These are phyloP conservation scores for Colletotrichum abscissum DNA, from an alignment of 2,329 filamentous ascomycete species.

Conservation along the genomic window DNA sequence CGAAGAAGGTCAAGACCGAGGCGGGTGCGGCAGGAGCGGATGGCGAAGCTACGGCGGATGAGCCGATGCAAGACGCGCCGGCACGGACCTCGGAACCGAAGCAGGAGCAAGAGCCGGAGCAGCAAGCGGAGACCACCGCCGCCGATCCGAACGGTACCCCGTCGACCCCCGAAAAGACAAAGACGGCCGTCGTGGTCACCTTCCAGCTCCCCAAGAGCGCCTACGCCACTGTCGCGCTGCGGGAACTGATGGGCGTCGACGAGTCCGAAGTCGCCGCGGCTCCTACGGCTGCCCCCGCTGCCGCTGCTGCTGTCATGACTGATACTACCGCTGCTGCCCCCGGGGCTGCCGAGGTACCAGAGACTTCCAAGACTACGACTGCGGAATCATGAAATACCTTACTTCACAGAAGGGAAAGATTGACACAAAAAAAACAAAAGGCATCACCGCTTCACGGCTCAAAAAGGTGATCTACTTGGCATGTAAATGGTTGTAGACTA, in stretches of 20 bases:
- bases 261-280: constrained; percentile 27
- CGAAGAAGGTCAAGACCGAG: constrained; percentile 38
- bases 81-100: background rate
- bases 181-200: constrained; percentile 77
- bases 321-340: background rate
- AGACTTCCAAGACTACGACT: background rate
- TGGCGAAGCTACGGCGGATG: background rate
- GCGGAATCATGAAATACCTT: background rate
- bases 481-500: constrained; percentile 33
- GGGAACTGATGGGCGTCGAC: constrained; percentile 75
- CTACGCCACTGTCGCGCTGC: constrained; percentile 85
- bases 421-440: background rate
- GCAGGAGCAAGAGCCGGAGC: constrained; percentile 8
- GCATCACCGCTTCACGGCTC: background rate
- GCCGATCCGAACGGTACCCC: constrained; percentile 28
- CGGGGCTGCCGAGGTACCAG: background rate
- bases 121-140: constrained; percentile 33
- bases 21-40: background rate
- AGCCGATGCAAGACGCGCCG: constrained; percentile 12
- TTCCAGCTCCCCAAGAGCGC: constrained; percentile 83
- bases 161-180: constrained; percentile 45
- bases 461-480: constrained; percentile 6
- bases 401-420: background rate
- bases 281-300: background rate
- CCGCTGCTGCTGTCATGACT: background rate